Base-by-base conservation (phyloP, 2,329 filamentous ascomycete genomes). In the Talaromyces rugulosus region DNA sequence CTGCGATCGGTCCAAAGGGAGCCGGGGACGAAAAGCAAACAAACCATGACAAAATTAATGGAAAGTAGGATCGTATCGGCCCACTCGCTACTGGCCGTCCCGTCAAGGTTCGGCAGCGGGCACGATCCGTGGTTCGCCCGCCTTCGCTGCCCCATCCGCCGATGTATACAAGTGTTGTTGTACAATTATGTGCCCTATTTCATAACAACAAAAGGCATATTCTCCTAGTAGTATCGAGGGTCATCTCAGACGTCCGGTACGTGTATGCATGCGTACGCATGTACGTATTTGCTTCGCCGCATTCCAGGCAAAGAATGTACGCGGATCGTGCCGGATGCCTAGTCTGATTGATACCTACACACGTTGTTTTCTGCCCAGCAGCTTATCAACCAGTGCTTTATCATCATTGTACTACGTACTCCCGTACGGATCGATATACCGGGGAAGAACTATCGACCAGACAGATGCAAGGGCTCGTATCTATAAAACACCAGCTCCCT, bases 51-150 rank as follows among this genome's bases (percentile, higher is more conserved):
- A 23, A 23, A 23, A 23, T 23, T 23, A 23, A 23, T 23, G 23
- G 23, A 36, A 36, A 36, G 33, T 12, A 36, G 12, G 12, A 12
- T 36, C 33, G 50, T 14, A 52, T 66, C 64, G 63, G 62, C 64
- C 64, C 63, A 62, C 54, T 51, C 23, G 23, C 23, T 30, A 30
- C 61, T 60, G 54, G 61, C 61, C 61, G 61, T 60, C 58, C 58
- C 61, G 51, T 59, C 34, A 58, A 58, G 61, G 61, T 34, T 54
- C 61, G 61, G 47, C 47, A 18, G 44, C 56, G 56, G 56, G 60
- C 55, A 50, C 40, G 50, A 62, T 56, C 56, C 50, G 30, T 55
- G 51, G 58, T 47, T 54, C 33, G 23, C 14, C 18, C 28, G 44
- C 44, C 8, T 47, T 47, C 44, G n/a, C 44, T 18, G 16, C 36